phyloP scores from a whole-genome alignment of 768 basidiomycete genomes.

The Tephrocybe sp. region DNA sequence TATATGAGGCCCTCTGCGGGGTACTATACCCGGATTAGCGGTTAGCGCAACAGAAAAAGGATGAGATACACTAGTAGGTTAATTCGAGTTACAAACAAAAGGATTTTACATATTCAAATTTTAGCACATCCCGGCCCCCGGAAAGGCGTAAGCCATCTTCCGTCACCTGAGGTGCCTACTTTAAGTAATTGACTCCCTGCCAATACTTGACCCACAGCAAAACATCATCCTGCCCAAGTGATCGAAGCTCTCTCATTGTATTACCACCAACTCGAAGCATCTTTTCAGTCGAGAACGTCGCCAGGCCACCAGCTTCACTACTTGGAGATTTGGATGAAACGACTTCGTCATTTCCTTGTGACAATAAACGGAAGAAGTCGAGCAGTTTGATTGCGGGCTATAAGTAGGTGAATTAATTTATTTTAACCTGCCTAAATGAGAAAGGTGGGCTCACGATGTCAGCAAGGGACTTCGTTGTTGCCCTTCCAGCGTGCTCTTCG shows the following conservation, averaged over 20 bases:
- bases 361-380: slow-evolving; percentile 14
- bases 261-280: not conserved
- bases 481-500: slow-evolving; percentile 8
- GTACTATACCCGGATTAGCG: no score
- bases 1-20: no score
- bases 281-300: slow-evolving; percentile 2
- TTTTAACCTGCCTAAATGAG: not conserved
- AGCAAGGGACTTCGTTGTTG: slow-evolving; percentile 9
- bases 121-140: not conserved
- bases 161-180: not conserved
- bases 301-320: not conserved
- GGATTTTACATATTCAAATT: not conserved
- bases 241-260: not conserved
- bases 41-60: no score
- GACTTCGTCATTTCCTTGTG: not conserved
- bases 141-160: no score
- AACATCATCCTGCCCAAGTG: slow-evolving; percentile 1
- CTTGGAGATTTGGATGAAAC: not conserved
- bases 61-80: no score
- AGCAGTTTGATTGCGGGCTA: slow-evolving; percentile 18
- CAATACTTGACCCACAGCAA: slow-evolving; percentile 4
- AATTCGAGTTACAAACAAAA: no score
- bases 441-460: slow-evolving; percentile 13
- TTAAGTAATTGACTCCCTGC: not conserved
- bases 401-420: not conserved